Conservation (phyloP, 2,329 filamentous ascomycete genomes). For the Dactylellina drechsleri region DNA sequence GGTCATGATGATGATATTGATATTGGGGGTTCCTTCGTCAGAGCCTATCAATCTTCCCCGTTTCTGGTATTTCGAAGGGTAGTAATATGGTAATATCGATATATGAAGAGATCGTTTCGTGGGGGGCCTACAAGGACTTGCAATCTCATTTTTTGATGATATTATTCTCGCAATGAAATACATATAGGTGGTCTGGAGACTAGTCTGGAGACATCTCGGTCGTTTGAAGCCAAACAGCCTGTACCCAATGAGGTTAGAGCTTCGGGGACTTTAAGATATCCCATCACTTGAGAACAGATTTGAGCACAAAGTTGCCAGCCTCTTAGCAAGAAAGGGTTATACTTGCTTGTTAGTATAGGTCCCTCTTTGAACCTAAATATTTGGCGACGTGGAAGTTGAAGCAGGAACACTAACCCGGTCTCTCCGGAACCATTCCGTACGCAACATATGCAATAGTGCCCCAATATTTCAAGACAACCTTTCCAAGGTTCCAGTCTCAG, state of each 20-base stretch:
- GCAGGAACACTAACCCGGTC: constrained; percentile 52
- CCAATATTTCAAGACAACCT: background rate
- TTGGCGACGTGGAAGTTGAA: constrained; percentile 15
- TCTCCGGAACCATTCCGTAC: constrained; percentile 47
- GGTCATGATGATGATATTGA: constrained; percentile 22
- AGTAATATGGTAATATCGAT: constrained; percentile 7
- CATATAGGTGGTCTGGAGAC: too few relatives aligned
- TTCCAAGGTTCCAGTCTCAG: background rate
- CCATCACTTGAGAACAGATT: constrained; percentile 17
- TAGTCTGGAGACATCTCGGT: constrained; percentile 2
- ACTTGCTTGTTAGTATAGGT: constrained; percentile 7
- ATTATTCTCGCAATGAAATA: too few relatives aligned
- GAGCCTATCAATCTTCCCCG: background rate
- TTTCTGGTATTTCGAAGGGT: background rate
- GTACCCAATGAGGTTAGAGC: constrained; percentile 38
- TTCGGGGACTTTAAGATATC: constrained; percentile 5
- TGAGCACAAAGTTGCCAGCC: constrained; percentile 23
- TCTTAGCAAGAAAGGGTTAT: constrained; percentile 18
- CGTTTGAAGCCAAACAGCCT: constrained; percentile 54
- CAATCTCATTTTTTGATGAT: constrained; percentile 35
- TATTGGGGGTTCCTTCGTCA: constrained; percentile 18
- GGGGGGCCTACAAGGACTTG: background rate
- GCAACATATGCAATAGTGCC: constrained; percentile 12
- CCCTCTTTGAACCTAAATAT: background rate
- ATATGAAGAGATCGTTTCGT: background rate